Base-by-base conservation (phyloP, 179 eudicot genomes). In the Silene vulgaris region DNA sequence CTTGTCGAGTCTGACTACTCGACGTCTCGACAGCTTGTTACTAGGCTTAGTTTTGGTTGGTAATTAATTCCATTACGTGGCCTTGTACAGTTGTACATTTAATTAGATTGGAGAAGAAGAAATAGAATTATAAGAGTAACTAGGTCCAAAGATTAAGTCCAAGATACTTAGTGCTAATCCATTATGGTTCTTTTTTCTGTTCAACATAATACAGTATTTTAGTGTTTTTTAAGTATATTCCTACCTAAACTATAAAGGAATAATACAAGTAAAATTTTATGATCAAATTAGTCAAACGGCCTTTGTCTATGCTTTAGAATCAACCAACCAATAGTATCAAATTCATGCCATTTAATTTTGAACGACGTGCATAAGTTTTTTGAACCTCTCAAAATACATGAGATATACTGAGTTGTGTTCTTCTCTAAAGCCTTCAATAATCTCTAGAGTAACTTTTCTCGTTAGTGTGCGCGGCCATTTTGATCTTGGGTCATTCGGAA, bases 321-420 rank as follows among this genome's bases (percentile, higher is more conserved):
- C 52, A 13, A 12, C 4, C 29, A 68, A 72, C 63, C 69, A 56
- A 73, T 23, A 43, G 54, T 30, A 16, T 32, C 20, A 50, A 17
- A 30, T 1, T 69, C 26, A 61, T 75, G 69, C 63, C 71, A 52
- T 14, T 23, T 23, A 23, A 23, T 23, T 73, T 48, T 26, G 9
- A 54, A 65, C 69, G 64, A 77, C 78, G 81, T 81, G 84, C 76
- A 48, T 30, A 54, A 60, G 71, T 78, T 78, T 71, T 71, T 75
- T 60, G 12, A 17, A 35, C 8, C 5, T 20, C 20, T 14, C 48
- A 11, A 56, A 63, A 54, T 45, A 37, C 28, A 61, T 71, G 37
- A 67, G 0, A 30, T 8, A 1, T 59, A 52, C 17, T 52, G 59
- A 13, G 5, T 52, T 52, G n/a, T 52, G 3, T 52, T 14, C 59